Conservation (phyloP, 2,329 filamentous ascomycete species). For the Emydomyces testavorans region DNA sequence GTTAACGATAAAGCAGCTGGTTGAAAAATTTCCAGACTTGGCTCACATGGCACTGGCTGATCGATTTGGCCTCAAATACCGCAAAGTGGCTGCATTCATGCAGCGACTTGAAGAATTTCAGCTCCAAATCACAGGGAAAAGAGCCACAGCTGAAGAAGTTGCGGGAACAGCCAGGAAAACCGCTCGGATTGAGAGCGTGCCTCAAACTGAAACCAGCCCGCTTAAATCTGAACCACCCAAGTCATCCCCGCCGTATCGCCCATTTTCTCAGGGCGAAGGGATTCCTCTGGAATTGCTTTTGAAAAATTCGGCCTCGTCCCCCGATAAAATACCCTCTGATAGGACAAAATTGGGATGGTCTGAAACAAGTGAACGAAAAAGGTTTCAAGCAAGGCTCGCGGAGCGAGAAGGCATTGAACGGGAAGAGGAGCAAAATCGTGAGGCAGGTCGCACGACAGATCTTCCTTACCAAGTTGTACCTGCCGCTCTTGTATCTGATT, state of each 20-base stretch:
- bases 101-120: background rate
- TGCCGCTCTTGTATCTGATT: background rate
- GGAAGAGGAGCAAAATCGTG: constrained; percentile 9
- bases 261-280: background rate
- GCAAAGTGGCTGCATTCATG: background rate
- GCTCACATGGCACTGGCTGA: background rate
- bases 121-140: background rate
- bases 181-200: background rate
- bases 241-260: background rate
- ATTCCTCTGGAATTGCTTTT: background rate
- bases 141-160: background rate
- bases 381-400: background rate
- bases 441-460: background rate
- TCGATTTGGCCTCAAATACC: background rate
- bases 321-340: background rate
- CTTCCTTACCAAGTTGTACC: background rate
- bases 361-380: background rate
- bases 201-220: background rate
- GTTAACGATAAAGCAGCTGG: background rate
- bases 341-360: background rate
- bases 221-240: background rate
- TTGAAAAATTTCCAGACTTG: background rate
- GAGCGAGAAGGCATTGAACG: background rate
- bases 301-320: background rate
- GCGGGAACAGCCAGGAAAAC: background rate